phyloP scores from a whole-genome alignment of 306 rosid genomes.

The Parietaria judaica region DNA sequence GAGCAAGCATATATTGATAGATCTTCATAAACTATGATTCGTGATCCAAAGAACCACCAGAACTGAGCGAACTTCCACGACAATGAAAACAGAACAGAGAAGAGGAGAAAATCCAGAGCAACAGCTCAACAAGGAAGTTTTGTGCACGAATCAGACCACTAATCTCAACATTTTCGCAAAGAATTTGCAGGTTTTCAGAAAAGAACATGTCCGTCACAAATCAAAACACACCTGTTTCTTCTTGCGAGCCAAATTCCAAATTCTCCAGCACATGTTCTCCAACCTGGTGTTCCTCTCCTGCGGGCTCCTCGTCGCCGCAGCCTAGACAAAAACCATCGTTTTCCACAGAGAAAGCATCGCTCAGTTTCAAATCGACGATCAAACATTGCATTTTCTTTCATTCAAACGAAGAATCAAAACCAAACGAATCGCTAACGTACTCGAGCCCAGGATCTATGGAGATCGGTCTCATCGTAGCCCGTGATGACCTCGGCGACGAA shows the following conservation, averaged over 20 bases:
- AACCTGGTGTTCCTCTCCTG: constrained; percentile 58
- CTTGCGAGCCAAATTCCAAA: constrained; percentile 62
- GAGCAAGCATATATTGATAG: neutral
- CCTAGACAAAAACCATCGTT: constrained; percentile 22
- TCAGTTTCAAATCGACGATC: too few species aligned
- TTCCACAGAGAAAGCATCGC: too few species aligned
- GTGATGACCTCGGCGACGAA: constrained; percentile 62
- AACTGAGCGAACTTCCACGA: neutral
- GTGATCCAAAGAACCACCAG: neutral
- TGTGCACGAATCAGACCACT: neutral
- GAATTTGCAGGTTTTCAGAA: neutral
- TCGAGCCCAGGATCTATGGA: constrained; percentile 52
- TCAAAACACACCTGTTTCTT: constrained; percentile 44
- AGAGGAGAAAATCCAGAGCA: too few species aligned
- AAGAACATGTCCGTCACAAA: neutral
- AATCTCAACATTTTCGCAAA: neutral
- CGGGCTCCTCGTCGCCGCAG: constrained; percentile 53
- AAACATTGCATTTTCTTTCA: too few species aligned
- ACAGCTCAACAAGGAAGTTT: too few species aligned
- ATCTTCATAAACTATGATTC: neutral
- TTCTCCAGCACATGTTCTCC: constrained; percentile 64
- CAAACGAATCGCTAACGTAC: constrained; percentile 15
- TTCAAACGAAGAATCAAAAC: neutral
- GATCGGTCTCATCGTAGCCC: constrained; percentile 58
- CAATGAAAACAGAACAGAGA: neutral